A percentile compares a stretch with the other conserved stretches of the same genome.
phyloP scores from a whole-genome alignment of 257 asterid species.

The Galeopsis tetrahit region DNA sequence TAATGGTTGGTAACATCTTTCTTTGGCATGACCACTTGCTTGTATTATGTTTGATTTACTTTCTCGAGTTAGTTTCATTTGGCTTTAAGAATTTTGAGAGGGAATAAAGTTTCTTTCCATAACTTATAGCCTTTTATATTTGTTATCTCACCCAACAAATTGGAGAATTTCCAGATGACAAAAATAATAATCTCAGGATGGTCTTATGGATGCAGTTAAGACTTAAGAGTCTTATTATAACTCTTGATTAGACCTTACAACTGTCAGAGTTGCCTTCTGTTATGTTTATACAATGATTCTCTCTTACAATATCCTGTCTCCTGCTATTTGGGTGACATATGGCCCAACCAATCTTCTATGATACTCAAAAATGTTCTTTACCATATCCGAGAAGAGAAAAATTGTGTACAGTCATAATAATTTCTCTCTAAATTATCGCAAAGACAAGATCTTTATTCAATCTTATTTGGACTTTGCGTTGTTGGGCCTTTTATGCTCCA shows the following conservation, averaged over 20 bases:
- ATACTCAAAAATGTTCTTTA: background rate
- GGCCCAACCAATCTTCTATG: background rate
- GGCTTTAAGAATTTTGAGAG: background rate
- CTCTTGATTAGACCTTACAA: constrained; percentile 8
- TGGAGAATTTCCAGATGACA: background rate
- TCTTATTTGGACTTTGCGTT: constrained; percentile 6
- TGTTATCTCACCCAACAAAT: background rate
- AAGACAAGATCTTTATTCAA: constrained; percentile 4
- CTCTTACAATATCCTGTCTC: background rate
- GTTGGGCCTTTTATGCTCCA: background rate
- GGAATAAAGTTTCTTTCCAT: background rate
- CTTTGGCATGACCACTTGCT: constrained; percentile 24
- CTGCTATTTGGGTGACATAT: background rate
- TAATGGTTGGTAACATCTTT: constrained; percentile 51
- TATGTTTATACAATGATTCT: background rate
- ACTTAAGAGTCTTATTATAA: background rate
- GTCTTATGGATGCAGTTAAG: constrained; percentile 26
- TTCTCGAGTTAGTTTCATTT: constrained; percentile 6
- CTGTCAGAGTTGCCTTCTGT: background rate
- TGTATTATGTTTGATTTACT: constrained; percentile 9
- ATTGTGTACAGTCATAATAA: background rate
- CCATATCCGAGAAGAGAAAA: constrained; percentile 12
- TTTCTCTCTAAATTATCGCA: background rate
- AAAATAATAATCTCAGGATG: constrained; percentile 7
- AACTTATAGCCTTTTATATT: background rate